phyloP scores from a whole-genome alignment of 768 basidiomycete genomes.

The Auriculariales sp. region DNA sequence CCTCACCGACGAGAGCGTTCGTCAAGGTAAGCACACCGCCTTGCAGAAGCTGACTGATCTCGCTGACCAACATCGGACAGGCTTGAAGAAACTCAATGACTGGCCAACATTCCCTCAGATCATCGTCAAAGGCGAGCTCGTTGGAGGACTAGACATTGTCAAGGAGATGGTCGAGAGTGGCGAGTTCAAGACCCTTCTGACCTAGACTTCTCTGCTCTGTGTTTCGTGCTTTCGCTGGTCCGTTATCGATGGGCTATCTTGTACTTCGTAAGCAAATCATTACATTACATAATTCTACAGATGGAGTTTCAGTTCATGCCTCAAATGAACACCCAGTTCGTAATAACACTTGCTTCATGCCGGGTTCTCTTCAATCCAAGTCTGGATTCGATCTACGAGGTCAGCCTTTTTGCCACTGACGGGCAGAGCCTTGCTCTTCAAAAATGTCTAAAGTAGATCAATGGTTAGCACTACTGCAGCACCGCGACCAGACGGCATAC shows the following conservation, averaged over 20 bases:
- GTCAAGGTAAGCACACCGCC: conserved; percentile 42
- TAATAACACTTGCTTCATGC: not conserved
- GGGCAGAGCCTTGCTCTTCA: conserved; percentile 47
- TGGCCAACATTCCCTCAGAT: conserved; percentile 89
- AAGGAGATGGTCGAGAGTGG: conserved; percentile 75
- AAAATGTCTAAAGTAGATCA: conserved; percentile 53
- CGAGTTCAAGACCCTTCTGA: conserved; percentile 45
- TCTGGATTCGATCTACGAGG: conserved; percentile 46
- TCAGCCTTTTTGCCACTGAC: conserved; percentile 62
- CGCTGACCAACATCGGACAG: no score
- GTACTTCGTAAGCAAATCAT: not conserved
- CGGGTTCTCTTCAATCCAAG: conserved; percentile 38
- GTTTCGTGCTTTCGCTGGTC: not conserved
- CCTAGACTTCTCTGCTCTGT: conserved; percentile 1
- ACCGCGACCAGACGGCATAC: no score
- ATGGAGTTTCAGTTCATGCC: not conserved
- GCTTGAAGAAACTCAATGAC: conserved; percentile 59
- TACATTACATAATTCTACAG: not conserved
- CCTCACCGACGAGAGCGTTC: conserved; percentile 60
- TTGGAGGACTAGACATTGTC: conserved; percentile 90
- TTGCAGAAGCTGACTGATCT: not conserved
- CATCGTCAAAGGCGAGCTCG: conserved; percentile 78
- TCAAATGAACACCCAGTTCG: not conserved
- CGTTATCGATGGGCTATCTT: not conserved
- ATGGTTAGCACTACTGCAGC: no score